Conservation (phyloP, 495 filamentous ascomycete species). For the Articulospora tetracladia region DNA sequence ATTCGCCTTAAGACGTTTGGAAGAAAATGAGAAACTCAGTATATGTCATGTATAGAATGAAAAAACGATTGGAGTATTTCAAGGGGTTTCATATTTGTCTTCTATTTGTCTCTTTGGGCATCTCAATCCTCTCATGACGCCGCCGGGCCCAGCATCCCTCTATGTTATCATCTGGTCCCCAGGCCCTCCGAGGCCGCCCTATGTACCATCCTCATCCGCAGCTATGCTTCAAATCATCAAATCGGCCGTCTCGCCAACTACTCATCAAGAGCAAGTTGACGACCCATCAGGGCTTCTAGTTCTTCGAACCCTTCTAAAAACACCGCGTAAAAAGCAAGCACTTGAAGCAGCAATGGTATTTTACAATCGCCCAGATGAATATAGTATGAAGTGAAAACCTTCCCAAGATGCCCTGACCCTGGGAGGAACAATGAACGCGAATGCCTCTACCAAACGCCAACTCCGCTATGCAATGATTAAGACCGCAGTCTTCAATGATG, state of each 20-base stretch:
- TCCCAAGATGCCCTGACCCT: not conserved
- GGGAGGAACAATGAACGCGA: not conserved
- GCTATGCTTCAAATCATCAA: not conserved
- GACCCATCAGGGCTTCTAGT: not conserved
- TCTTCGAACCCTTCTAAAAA: not conserved
- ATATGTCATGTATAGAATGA: not conserved
- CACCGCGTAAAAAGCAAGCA: not conserved
- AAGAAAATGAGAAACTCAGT: too few species aligned
- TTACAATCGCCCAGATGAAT: not conserved
- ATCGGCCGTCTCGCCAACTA: not conserved
- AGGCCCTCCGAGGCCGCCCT: not conserved
- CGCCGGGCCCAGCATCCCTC: not conserved
- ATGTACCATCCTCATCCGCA: not conserved
- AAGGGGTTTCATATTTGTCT: not conserved
- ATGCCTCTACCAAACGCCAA: conserved; percentile 9
- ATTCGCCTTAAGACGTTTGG: too few species aligned
- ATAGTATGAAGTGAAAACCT: not conserved
- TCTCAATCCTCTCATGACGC: not conserved
- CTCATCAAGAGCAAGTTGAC: not conserved
- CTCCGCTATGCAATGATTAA: conserved; percentile 22
- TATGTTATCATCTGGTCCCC: not conserved
- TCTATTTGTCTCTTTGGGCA: too few species aligned
- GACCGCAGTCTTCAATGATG: conserved; percentile 7
- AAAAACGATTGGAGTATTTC: not conserved
- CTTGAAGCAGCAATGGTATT: conserved; percentile 5